Evolutionary conservation across 108 stramenopile genomes (phyloP).

Genomic region (Cyclotella sp.): DNA sequence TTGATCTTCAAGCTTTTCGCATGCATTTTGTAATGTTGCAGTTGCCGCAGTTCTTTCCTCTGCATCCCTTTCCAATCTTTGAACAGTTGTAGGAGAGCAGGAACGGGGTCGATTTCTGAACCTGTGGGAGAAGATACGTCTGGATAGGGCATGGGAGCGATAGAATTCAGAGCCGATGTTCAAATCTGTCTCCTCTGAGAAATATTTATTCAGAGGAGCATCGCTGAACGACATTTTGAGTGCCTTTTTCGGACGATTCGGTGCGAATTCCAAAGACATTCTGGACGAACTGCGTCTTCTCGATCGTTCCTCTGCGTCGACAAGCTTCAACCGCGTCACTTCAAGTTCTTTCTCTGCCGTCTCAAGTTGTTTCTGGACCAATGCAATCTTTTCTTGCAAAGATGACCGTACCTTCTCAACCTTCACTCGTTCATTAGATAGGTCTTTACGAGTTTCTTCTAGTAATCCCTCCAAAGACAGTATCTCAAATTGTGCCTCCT

Average conservation of each 20-base stretch:
- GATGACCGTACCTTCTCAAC: conserved; percentile 61
- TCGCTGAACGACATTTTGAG: not conserved
- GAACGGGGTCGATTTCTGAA: conserved; percentile 60
- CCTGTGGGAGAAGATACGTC: conserved; percentile 24
- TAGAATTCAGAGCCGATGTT: conserved; percentile 26
- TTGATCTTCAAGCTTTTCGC: conserved; percentile 75
- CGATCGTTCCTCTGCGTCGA: conserved; percentile 56
- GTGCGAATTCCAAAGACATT: conserved; percentile 4
- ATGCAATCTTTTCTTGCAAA: conserved; percentile 69
- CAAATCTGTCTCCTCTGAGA: conserved; percentile 22
- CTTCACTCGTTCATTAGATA: conserved; percentile 57
- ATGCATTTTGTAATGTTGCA: conserved; percentile 56
- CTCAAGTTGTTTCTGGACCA: conserved; percentile 63
- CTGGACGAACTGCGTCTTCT: not conserved
- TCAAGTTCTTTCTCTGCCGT: conserved; percentile 71
- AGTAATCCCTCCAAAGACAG: conserved; percentile 63
- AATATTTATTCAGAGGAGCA: not conserved
- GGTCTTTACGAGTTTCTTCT: conserved; percentile 45
- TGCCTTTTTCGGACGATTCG: conserved; percentile 2
- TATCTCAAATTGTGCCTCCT: conserved; percentile 60
- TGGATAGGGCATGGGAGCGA: conserved; percentile 44
- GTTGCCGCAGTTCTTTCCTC: conserved; percentile 58
- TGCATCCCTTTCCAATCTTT: conserved; percentile 65
- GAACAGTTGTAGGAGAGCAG: conserved; percentile 69
- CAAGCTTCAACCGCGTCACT: conserved; percentile 60